These are phyloP conservation scores for Scenedesmus sp. DNA, from an alignment of 163 green algal genomes.

Conservation along the genomic window DNA sequence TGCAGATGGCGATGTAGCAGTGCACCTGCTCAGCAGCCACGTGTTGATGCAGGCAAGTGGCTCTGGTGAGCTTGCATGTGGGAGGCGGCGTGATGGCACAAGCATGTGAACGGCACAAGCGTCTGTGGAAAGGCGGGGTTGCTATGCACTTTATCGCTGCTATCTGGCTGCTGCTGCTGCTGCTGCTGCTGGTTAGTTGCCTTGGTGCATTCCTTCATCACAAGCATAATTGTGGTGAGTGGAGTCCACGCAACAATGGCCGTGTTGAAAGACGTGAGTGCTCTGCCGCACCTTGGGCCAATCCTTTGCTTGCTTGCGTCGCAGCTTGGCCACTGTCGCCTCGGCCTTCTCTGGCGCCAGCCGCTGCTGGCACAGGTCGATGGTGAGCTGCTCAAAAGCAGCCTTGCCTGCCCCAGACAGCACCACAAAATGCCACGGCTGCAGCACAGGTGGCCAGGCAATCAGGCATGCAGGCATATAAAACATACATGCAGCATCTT, in stretches of 20 bases:
- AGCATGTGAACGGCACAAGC: too few species aligned
- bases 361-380: constrained; percentile 43
- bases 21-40: constrained; percentile 53
- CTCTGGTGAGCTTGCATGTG: too few species aligned
- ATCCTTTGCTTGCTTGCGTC: constrained; percentile 38
- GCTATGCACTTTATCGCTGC: neutral
- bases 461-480: neutral
- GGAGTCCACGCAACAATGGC: neutral
- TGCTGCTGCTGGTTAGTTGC: neutral
- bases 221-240: neutral
- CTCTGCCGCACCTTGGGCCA: constrained; percentile 55
- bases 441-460: neutral
- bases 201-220: too few species aligned
- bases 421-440: constrained; percentile 77
- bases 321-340: constrained; percentile 59
- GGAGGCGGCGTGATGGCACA: too few species aligned
- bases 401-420: constrained; percentile 56
- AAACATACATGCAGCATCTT: too few species aligned
- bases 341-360: constrained; percentile 61
- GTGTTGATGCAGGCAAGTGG: too few species aligned
- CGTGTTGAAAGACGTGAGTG: too few species aligned
- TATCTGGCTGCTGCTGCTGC: neutral
- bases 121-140: too few species aligned
- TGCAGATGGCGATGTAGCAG: constrained; percentile 65
- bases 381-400: constrained; percentile 64